Evolutionary conservation across 345 rosid species (phyloP).

Genomic region (Sonneratia caseolaris): DNA sequence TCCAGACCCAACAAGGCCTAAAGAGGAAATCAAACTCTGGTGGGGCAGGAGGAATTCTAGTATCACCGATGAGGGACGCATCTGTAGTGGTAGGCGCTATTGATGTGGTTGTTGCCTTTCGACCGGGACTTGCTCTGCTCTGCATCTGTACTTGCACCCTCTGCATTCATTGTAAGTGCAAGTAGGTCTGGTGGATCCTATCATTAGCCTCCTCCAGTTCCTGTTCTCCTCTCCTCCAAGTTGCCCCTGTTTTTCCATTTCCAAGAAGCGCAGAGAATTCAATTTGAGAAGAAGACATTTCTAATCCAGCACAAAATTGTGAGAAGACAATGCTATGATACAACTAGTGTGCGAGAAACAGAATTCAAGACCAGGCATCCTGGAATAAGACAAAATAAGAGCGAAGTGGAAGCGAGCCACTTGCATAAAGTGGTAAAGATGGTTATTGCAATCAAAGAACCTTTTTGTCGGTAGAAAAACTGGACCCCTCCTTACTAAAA

Average conservation of each 20-base stretch:
- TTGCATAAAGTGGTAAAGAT: neutral
- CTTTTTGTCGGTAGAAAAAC: neutral
- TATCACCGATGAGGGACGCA: slow-evolving; percentile 72
- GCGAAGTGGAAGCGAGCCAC: neutral
- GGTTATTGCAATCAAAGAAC: neutral
- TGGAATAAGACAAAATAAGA: neutral
- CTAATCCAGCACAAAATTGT: neutral
- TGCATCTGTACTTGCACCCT: slow-evolving; percentile 86
- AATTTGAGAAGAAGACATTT: neutral
- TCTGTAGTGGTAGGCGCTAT: slow-evolving; percentile 81
- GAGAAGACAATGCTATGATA: neutral
- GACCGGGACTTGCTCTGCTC: slow-evolving; percentile 89
- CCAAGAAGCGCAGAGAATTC: neutral
- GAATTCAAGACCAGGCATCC: neutral
- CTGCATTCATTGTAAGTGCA: slow-evolving; percentile 90
- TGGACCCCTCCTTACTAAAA: too few species aligned
- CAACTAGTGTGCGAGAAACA: neutral
- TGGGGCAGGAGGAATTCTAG: neutral
- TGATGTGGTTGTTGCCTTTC: slow-evolving; percentile 84
- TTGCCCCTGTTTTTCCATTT: slow-evolving; percentile 12
- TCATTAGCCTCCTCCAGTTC: slow-evolving; percentile 57
- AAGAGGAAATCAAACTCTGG: neutral
- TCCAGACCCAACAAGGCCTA: neutral
- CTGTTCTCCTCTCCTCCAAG: slow-evolving; percentile 17
- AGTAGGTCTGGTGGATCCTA: slow-evolving; percentile 85